Evolutionary conservation across 768 basidiomycete genomes (phyloP), one percentile per base, ranked within the genome.

Genomic region (Piloderma croceum): DNA sequence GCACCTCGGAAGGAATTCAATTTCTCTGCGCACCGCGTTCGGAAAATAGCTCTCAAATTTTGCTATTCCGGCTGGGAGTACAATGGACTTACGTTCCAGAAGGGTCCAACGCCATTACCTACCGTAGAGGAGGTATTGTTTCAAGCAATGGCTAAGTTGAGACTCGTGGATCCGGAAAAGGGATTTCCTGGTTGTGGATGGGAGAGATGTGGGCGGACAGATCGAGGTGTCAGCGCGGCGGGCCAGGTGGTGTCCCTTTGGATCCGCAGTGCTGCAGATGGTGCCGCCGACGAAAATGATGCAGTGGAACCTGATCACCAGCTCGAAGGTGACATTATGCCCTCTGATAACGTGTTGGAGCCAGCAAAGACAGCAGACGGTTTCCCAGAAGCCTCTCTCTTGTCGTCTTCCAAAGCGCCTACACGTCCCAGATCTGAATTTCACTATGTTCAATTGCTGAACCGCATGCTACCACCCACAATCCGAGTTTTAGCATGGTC

Each of bases 401-500:
- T 15, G 15, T 9, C 10, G 27, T 15, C 27, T 9, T 34, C 56
- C 46, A 57, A 49, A 39, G 33, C 50, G 9, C 22, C 51, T 5
- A 38, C 48, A 17, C 42, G 39, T 7, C 45, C 45, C 13, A 55
- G 49, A 41, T 50, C 62, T 11, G 91, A 93, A 56, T 70, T 87
- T 41, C 76, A 81, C 32, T 97, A 96, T 54, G 65, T 89, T 11
- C 66, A 71, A 32, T 71, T 88, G 43, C 76, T 99, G 37, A 99
- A 99, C 59, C 79, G 80, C 27, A 67, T 92, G 34, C 79, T 99
- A 6, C 96, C 94, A 1, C 74, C 80, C 0, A 89, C 91, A 0
- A 90, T 98, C 52, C 85, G 92, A 19, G 67, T 97, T 27, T 71
- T 91, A 37, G 92, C 91, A 6, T 99, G 94, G 93, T 90, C 94